phyloP scores from a whole-genome alignment of 305 asterid species.

The Striga hermonthica region DNA sequence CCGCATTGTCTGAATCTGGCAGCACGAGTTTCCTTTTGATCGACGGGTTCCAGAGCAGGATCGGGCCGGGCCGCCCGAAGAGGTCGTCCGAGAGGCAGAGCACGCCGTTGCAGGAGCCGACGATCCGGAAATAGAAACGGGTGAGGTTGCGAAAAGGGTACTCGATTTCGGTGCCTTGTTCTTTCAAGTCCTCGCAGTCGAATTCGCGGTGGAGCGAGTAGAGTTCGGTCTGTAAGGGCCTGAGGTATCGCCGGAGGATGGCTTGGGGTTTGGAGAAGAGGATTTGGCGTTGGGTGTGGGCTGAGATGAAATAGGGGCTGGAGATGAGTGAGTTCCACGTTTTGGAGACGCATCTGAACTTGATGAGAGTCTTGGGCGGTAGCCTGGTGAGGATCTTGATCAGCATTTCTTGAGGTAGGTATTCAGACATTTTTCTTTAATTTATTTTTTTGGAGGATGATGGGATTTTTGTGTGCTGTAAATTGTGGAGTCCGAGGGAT shows the following conservation, averaged over 20 bases:
- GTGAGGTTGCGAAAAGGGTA: conserved; percentile 32
- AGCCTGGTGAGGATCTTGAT: conserved; percentile 36
- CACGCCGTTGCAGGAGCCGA: conserved; percentile 41
- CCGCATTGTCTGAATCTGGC: conserved; percentile 25
- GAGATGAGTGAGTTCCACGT: conserved; percentile 37
- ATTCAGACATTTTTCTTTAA: conserved; percentile 26
- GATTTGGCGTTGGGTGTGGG: conserved; percentile 27
- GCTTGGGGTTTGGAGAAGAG: conserved; percentile 11
- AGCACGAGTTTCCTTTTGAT: conserved; percentile 29
- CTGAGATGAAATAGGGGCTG: conserved; percentile 32
- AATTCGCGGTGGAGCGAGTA: conserved; percentile 25
- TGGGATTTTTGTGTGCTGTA: background rate
- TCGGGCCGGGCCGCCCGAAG: conserved; percentile 25
- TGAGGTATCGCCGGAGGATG: conserved; percentile 34
- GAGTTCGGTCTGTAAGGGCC: conserved; percentile 26
- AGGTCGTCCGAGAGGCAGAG: conserved; percentile 37
- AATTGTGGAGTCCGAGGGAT: background rate
- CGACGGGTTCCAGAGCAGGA: conserved; percentile 41
- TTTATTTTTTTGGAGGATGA: background rate
- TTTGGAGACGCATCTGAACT: conserved; percentile 37
- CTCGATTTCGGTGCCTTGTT: conserved; percentile 24
- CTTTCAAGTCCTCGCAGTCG: conserved; percentile 14
- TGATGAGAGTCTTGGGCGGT: conserved; percentile 33
- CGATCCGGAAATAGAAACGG: conserved; percentile 32
- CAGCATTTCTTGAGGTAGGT: conserved; percentile 37